These are phyloP conservation scores for Nymphaea colorata DNA, from an alignment of 164 flowering plant genomes.

Conservation along the genomic window DNA sequence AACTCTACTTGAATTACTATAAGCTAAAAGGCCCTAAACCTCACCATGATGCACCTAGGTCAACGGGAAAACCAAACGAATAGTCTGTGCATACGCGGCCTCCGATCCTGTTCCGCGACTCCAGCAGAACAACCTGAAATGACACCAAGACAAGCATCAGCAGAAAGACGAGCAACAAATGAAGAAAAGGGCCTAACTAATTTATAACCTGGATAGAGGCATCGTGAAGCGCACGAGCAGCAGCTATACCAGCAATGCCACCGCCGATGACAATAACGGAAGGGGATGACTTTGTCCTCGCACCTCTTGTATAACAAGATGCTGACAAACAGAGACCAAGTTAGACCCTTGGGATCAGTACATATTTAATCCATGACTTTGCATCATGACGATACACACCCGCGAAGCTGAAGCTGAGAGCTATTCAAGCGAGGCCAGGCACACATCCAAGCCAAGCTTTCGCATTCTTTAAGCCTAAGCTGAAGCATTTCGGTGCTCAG, in stretches of 20 bases:
- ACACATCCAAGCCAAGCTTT: neutral
- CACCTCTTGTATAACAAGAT: slow-evolving; percentile 29
- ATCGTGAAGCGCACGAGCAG: slow-evolving; percentile 83
- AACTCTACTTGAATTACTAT: too few relatives aligned
- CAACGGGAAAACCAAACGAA: slow-evolving; percentile 89
- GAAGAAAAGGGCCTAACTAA: neutral
- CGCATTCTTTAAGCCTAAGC: neutral
- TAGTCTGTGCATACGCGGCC: slow-evolving; percentile 74
- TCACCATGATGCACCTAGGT: slow-evolving; percentile 92
- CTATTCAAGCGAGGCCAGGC: neutral
- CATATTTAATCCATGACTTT: neutral
- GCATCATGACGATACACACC: neutral
- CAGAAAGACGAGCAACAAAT: neutral
- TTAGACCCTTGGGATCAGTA: neutral
- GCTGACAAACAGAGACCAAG: slow-evolving; percentile 19
- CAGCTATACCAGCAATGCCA: slow-evolving; percentile 81
- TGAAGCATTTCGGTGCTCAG: neutral
- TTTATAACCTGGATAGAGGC: slow-evolving; percentile 67
- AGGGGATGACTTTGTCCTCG: slow-evolving; percentile 32
- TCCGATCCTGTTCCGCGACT: slow-evolving; percentile 81
- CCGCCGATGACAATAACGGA: slow-evolving; percentile 81
- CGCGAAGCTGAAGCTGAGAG: neutral
- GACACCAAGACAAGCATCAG: neutral
- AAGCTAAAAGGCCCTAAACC: neutral
- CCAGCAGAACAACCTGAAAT: slow-evolving; percentile 61